A percentile compares a stretch with the other conserved stretches of the same genome.
phyloP scores from a whole-genome alignment of 2,329 filamentous ascomycete genomes.

The Neocatenulostroma microsporum region DNA sequence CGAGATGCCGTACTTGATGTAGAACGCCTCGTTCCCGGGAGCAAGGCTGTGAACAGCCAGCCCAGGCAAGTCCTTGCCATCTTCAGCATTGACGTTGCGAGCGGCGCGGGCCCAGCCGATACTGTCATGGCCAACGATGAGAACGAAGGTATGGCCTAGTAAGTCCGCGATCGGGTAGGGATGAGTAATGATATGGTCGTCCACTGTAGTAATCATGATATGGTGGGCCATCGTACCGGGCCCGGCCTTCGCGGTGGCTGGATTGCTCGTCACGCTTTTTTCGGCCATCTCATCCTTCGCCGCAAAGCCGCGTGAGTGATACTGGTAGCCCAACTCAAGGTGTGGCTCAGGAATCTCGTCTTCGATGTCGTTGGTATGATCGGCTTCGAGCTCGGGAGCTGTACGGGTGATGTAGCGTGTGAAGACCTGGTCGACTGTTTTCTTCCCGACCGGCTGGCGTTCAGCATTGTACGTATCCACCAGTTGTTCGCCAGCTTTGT shows the following conservation, averaged over 20 bases:
- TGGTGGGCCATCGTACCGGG: conserved; percentile 11
- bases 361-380: conserved; percentile 9
- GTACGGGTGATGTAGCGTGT: conserved; percentile 9
- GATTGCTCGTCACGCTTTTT: conserved; percentile 6
- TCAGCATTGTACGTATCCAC: conserved; percentile 11
- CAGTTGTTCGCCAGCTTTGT: conserved; percentile 9
- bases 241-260: conserved; percentile 6
- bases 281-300: conserved; percentile 1
- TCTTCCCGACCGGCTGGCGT: conserved; percentile 10
- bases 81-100: too few species aligned
- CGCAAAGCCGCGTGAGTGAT: conserved; percentile 10
- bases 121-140: conserved; percentile 7
- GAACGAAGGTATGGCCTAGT: conserved; percentile 8
- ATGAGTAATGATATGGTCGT: not conserved
- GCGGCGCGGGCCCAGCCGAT: conserved; percentile 6
- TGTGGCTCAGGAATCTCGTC: conserved; percentile 11
- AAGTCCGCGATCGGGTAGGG: conserved; percentile 9
- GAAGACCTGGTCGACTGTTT: conserved; percentile 12
- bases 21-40: too few species aligned
- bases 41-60: too few species aligned
- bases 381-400: conserved; percentile 9
- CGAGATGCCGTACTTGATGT: too few species aligned
- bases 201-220: conserved; percentile 4
- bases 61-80: too few species aligned
- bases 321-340: conserved; percentile 12